Conservation (phyloP, 768 basidiomycete genomes). For the Lactifluus rugatus region DNA sequence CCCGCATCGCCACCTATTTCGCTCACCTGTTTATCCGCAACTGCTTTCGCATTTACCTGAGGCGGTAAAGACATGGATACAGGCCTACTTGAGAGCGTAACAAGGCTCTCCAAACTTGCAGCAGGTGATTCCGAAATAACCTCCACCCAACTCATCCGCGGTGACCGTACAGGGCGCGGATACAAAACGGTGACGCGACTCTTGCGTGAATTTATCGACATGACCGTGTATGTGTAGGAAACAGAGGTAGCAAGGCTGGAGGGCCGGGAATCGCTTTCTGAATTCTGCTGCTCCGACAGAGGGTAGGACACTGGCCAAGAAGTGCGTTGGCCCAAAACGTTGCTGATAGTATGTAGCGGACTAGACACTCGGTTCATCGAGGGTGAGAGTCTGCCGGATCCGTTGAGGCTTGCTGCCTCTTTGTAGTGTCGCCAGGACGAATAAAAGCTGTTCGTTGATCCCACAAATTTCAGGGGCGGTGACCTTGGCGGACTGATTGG, state of each 20-base stretch:
- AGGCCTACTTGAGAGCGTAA: not conserved
- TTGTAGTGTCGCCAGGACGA: too few relatives aligned
- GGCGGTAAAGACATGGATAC: not conserved
- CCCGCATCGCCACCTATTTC: too few relatives aligned
- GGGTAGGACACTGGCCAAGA: not conserved
- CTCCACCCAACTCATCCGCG: not conserved
- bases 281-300: not conserved
- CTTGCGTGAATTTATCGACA: conserved; percentile 7
- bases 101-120: not conserved
- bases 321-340: not conserved
- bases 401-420: too few relatives aligned
- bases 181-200: conserved; percentile 3
- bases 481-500: too few relatives aligned
- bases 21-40: conserved; percentile 5
- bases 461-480: too few relatives aligned
- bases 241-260: not conserved
- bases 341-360: not conserved
- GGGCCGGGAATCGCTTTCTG: not conserved
- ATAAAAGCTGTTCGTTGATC: too few relatives aligned
- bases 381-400: too few relatives aligned
- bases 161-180: conserved; percentile 3
- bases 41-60: not conserved
- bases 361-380: too few relatives aligned
- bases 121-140: not conserved
- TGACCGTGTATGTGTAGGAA: conserved; percentile 3